phyloP scores from a whole-genome alignment of 2,329 filamentous ascomycete genomes.

The Sclerotinia spermophila region DNA sequence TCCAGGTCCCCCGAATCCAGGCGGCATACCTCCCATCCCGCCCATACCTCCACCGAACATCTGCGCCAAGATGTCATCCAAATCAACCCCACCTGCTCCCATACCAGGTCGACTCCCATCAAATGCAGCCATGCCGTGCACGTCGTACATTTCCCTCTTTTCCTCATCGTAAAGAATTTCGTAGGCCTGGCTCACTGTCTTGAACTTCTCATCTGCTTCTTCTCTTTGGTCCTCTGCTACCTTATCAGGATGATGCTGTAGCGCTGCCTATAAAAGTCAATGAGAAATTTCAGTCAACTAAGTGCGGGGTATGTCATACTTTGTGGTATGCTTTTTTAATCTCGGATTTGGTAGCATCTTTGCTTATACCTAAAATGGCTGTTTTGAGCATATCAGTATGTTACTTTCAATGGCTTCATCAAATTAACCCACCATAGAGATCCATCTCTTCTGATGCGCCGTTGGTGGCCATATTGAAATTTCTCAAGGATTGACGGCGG shows the following conservation, averaged over 20 bases:
- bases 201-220: constrained; percentile 88
- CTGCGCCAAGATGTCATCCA: constrained; percentile 88
- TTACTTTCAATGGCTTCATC: constrained; percentile 3
- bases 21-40: constrained; percentile 42
- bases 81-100: constrained; percentile 66
- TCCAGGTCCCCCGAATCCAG: constrained; percentile 29
- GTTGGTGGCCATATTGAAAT: constrained; percentile 34
- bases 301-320: constrained; percentile 45
- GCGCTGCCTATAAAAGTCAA: constrained; percentile 60
- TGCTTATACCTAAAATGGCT: constrained; percentile 79
- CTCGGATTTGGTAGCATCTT: constrained; percentile 68
- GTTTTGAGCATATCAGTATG: constrained; percentile 33
- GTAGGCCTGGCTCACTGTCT: constrained; percentile 88
- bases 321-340: constrained; percentile 97
- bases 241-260: constrained; percentile 92
- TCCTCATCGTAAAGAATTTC: constrained; percentile 97
- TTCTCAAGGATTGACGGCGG: constrained; percentile 12
- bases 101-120: constrained; percentile 65
- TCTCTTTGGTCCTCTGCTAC: constrained; percentile 80
- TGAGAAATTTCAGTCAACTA: constrained; percentile 19
- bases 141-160: constrained; percentile 87
- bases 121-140: constrained; percentile 93
- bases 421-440: constrained; percentile 53
- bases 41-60: constrained; percentile 65
- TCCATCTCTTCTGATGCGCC: constrained; percentile 45